These are phyloP conservation scores for Lycium barbarum DNA, from an alignment of 257 asterid genomes.

Conservation along the genomic window DNA sequence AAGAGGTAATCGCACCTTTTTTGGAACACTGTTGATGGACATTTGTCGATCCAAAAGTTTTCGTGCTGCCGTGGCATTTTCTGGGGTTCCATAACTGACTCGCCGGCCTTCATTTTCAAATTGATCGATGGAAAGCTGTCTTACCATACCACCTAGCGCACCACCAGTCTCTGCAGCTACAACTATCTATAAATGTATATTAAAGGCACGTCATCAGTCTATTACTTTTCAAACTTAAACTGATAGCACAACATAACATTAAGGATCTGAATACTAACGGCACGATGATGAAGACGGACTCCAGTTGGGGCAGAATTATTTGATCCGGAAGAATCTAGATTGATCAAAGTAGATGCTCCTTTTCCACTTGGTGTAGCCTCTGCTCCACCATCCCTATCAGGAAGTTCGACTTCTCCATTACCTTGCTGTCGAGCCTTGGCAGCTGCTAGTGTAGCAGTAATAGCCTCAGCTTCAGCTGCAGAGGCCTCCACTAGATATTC, in stretches of 20 bases:
- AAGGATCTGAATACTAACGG: conserved; percentile 65
- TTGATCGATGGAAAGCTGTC: conserved; percentile 99
- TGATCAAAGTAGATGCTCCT: conserved; percentile 68
- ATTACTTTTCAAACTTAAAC: conserved; percentile 22
- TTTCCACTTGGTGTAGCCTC: conserved; percentile 98
- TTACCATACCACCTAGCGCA: conserved; percentile 96
- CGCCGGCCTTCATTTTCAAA: conserved; percentile 98
- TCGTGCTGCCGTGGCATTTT: conserved; percentile 96
- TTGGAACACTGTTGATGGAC: conserved; percentile 93
- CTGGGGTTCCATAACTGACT: conserved; percentile 98
- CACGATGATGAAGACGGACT: conserved; percentile 99
- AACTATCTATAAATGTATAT: conserved; percentile 66
- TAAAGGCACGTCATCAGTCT: conserved; percentile 33
- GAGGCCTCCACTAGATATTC: conserved; percentile 97
- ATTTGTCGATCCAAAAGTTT: conserved; percentile 95
- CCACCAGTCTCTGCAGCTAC: conserved; percentile 99
- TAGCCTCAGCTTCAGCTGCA: conserved; percentile 99
- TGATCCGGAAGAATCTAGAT: conserved; percentile 72
- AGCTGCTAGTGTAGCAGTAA: conserved; percentile 92
- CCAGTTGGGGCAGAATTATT: conserved; percentile 83
- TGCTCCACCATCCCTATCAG: conserved; percentile 95
- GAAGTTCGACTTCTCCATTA: conserved; percentile 92
- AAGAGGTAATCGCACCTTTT: conserved; percentile 62
- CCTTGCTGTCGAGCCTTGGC: conserved; percentile 91
- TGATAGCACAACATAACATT: conserved; percentile 18